Base-by-base conservation (phyloP, 23 red algal species). In the Gracilaria gracilis region DNA sequence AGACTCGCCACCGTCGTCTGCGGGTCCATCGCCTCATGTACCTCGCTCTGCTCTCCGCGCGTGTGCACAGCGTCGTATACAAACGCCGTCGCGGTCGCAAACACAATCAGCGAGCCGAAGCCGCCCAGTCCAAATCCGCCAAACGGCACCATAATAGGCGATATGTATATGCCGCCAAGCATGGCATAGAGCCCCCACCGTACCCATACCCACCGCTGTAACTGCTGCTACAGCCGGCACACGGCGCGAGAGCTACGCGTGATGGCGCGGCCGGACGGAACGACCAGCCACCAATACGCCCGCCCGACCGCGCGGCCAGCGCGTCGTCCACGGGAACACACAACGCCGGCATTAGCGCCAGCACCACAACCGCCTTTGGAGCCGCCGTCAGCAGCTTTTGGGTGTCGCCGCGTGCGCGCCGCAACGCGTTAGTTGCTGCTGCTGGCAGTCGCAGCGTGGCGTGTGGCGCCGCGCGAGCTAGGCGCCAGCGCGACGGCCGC, bases 211-310 rank as follows among this genome's bases (percentile, higher is more conserved):
- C 42, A 11, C 42, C 42, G 42, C 42, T 11, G 42, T 46, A 46
- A 11, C 42, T 11, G 42, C 5, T 11, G 42, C 42, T 11, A 11
- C 11, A 46, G 42, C 42, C 42, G 42, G 42, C 42, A 11, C 42
- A 11, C 42, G 42, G 42, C 42, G 42, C 42, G 5, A 11, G 5
- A 11, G 5, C 5, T 11, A 11, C 4, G 5, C 5, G 42, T 11
- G 42, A 11, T 11, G 42, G 42, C 42, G 42, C 5, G 5, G 5
- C 5, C 42, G 42, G 5, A 11, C 42, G 42, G 42, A 95, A 95
- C 1, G 85, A 90, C 67, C 75, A 90, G 57, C 93, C 93, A 29
- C 93, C 93, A 0, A 95, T 67, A 33, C 93, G 85, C 17, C 93
- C 93, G 67, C 93, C 87, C 42, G 42, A 46, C 31, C 61, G 57